phyloP scores from a whole-genome alignment of 2,329 filamentous ascomycete species.

The Fusarium agapanthi region DNA sequence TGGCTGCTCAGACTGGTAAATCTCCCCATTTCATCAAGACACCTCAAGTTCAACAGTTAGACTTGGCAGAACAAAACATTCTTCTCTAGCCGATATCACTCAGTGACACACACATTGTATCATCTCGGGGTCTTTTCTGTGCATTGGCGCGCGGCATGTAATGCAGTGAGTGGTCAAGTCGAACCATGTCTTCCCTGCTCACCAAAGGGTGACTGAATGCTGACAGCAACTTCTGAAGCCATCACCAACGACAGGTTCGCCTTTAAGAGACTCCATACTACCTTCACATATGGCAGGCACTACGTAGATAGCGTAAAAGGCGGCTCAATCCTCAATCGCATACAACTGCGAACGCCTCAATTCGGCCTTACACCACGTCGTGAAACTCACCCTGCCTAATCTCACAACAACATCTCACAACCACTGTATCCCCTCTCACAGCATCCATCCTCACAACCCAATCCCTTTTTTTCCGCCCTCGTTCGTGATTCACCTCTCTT shows the following conservation, averaged over 20 bases:
- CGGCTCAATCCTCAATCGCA: no score
- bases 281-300: no score
- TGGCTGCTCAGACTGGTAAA: background rate
- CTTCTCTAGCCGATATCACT: background rate
- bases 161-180: background rate
- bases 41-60: background rate
- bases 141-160: background rate
- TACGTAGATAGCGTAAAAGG: no score
- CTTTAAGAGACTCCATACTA: no score
- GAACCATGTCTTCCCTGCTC: background rate
- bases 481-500: background rate
- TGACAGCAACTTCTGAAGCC: background rate
- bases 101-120: background rate
- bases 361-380: background rate
- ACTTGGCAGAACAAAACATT: background rate
- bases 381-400: conserved; percentile 21
- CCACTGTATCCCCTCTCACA: conserved; percentile 13
- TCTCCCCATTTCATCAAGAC: fast-evolving
- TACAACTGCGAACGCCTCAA: background rate
- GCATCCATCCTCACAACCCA: background rate
- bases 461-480: background rate
- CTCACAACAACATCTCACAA: conserved; percentile 10
- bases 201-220: background rate
- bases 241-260: background rate
- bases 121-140: background rate